Evolutionary conservation across 805 yeast genomes (phyloP).

Genomic region (Yarrowia deformans): DNA sequence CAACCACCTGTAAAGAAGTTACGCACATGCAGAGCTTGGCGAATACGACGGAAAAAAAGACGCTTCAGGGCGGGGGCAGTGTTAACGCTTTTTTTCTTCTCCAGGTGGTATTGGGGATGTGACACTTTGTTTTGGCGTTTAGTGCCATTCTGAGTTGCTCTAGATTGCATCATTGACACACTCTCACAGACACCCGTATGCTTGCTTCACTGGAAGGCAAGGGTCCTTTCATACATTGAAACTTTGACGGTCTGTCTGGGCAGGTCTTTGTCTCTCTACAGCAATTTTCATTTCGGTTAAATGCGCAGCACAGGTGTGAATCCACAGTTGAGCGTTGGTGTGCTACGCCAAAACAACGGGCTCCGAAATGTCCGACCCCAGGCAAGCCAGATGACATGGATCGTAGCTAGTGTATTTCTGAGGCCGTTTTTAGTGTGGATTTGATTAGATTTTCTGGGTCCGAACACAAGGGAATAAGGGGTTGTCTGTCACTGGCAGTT

Average conservation of each 20-base stretch:
- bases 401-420: background rate
- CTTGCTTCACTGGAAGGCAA: slow-evolving; percentile 7
- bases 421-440: background rate
- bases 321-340: background rate
- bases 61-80: background rate
- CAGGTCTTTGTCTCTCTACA: background rate
- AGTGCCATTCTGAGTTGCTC: slow-evolving; percentile 20
- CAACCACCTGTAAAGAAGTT: too few relatives aligned
- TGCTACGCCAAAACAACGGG: background rate
- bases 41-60: background rate
- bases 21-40: too few relatives aligned
- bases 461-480: slow-evolving; percentile 2
- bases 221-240: background rate
- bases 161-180: background rate
- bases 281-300: background rate
- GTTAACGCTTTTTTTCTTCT: background rate
- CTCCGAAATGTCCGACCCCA: slow-evolving; percentile 6
- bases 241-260: background rate
- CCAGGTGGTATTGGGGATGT: slow-evolving; percentile 19
- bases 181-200: background rate
- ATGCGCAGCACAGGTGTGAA: background rate
- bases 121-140: background rate
- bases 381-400: background rate
- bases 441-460: background rate
- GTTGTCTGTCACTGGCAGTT: too few relatives aligned